Conservation (phyloP, 805 yeast species). For the Ogataea trehaloabstinens region DNA sequence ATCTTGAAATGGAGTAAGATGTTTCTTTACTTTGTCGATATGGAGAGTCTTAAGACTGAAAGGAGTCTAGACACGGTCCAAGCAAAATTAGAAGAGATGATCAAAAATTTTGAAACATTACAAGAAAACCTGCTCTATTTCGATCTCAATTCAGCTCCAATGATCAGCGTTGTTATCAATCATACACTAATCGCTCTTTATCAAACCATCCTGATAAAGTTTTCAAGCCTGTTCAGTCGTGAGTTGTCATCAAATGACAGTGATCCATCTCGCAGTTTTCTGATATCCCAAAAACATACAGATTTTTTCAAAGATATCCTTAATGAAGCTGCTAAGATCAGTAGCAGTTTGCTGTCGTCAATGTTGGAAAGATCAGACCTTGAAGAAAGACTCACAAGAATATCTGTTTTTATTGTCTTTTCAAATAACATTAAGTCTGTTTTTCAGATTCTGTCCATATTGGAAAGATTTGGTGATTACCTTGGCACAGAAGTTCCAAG, state of each 20-base stretch:
- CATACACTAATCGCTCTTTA: constrained; percentile 24
- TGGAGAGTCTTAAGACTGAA: constrained; percentile 21
- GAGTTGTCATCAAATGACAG: constrained; percentile 6
- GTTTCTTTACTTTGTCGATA: constrained; percentile 29
- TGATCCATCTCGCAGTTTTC: constrained; percentile 10
- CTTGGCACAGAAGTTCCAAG: constrained; percentile 13
- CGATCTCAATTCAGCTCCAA: constrained; percentile 25
- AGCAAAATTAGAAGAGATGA: constrained; percentile 26
- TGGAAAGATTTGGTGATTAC: constrained; percentile 15
- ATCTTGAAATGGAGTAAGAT: constrained; percentile 32
- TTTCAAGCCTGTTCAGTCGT: constrained; percentile 21
- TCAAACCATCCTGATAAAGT: constrained; percentile 28
- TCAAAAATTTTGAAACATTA: constrained; percentile 25
- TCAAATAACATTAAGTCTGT: constrained; percentile 28
- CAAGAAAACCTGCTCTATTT: constrained; percentile 27
- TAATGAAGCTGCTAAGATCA: constrained; percentile 19
- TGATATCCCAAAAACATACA: constrained; percentile 19
- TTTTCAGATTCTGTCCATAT: constrained; percentile 25
- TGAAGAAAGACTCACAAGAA: constrained; percentile 13
- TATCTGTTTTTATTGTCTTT: constrained; percentile 25
- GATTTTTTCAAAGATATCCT: constrained; percentile 21
- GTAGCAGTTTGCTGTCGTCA: constrained; percentile 16
- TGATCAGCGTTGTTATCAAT: constrained; percentile 24
- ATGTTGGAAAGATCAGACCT: constrained; percentile 18
- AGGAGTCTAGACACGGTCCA: constrained; percentile 19